Base-by-base conservation (phyloP, 2,329 filamentous ascomycete species). In the Podosphaera leucotricha region DNA sequence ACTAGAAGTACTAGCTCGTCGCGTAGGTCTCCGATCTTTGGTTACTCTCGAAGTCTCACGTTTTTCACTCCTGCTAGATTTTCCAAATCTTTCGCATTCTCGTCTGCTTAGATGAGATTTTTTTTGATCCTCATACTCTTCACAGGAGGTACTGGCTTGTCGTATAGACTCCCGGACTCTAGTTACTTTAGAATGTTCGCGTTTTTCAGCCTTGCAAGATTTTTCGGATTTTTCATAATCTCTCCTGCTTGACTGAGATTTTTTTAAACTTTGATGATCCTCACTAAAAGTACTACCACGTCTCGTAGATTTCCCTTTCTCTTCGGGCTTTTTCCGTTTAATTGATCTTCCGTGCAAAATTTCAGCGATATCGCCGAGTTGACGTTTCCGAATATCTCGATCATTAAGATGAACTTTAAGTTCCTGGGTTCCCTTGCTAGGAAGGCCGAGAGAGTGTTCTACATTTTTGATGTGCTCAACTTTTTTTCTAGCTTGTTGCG, bases 321-420 rank as follows among this genome's bases (percentile, higher is more conserved):
- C 48, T 44, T 47, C 43, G 41, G 46, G 47, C 39, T 52, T 44
- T 50, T 50, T 53, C 11, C 56, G 47, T 40, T 54, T 55, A 2
- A 37, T 42, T 3, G 51, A 41, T 18, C 52, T 33, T 5, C 65
- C 66, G 20, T 65, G 63, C 5, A 77, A 55, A 39, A 75, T 73
- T 1, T 72, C 70, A 40, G 70, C 66, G 41, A 77, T 77, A 47
- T 71, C 66, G 5, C 71, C 71, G 50, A 77, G 64, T 55, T 76
- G 73, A 8, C 72, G 64, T 39, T 61, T 66, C 36, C 72, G 60
- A 41, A 73, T 69, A 49, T 75, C 71, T 10, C 59, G 57, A 16
- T 62, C 65, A 4, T n/a, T 33, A 11, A 33, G 0, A 67, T 67
- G 18, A 62, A 66, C 41, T 58, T 59, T 46, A 3, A 21, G 20